Evolutionary conservation across 225 moss, liverwort and hornwort genomes (phyloP), one percentile per base, ranked within the genome.

Genomic region (Polytrichum formosum): DNA sequence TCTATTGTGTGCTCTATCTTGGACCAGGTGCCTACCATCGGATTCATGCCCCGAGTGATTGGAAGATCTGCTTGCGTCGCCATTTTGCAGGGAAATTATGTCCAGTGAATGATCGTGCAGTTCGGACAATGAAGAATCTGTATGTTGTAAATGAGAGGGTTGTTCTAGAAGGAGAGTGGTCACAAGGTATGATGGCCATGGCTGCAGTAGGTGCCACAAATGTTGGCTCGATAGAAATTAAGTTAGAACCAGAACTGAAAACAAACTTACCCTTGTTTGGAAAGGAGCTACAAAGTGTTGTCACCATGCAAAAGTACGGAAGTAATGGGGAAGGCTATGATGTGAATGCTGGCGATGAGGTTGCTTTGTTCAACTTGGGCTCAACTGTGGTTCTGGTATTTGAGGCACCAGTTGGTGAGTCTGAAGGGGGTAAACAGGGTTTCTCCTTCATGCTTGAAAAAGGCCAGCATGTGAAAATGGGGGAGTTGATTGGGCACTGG

Each of bases 1-100:
- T 90, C 72, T 96, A 91, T 63, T 96, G 96, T 62, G 93, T 96
- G 6, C 84, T 96, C 13, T 96, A 96, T 77, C 85, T 96, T 27
- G 96, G 96, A 65, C 96, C 96, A 53, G 96, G 96, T 65, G 96
- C 82, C 66, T 96, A 96, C 54, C 96, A 96, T 81, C 93, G 96
- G 37, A 89, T 96, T 79, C 96, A 96, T 66, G 80, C 96, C n/a
- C 96, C 96, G 9, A 66, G 82, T 53, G 88, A 93, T 58, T 96
- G 96, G 96, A 83, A 87, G 70, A 82, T 96, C 33, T 72, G 80
- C 21, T 78, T 90, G 74, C 93, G 96, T 27, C 91, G 96, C 55
- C 96, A 96, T 70, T 91, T 96, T 84, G 85, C 87, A 62, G 96
- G 96, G 76, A 87, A 84, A 58, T 63, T 96, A 67, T 93, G 83